Evolutionary conservation across 352 stramenopile species (phyloP).

Genomic region (Phytophthora cajani): DNA sequence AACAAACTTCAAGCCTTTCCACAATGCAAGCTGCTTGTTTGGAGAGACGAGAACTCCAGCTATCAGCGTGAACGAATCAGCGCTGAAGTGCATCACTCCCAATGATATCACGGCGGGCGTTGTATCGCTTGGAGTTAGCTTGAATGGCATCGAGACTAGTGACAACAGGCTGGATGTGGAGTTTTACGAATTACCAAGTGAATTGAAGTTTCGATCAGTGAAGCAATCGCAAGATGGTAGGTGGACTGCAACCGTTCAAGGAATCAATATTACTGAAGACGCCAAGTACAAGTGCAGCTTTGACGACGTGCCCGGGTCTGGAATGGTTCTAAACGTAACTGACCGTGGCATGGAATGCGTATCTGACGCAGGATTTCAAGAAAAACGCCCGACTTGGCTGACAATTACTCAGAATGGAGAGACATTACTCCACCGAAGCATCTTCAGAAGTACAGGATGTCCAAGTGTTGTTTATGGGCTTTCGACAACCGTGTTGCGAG

Average conservation of each 20-base stretch:
- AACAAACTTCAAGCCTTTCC: constrained; percentile 47
- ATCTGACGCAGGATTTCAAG: neutral
- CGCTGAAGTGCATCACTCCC: constrained; percentile 43
- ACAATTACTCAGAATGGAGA: constrained; percentile 24
- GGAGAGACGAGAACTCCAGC: constrained; percentile 29
- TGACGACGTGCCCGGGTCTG: constrained; percentile 20
- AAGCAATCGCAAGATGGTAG: constrained; percentile 8
- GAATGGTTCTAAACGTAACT: constrained; percentile 22
- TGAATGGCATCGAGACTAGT: constrained; percentile 54
- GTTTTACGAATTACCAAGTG: constrained; percentile 19
- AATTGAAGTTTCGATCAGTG: constrained; percentile 18
- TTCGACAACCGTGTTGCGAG: constrained; percentile 19
- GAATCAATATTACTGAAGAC: constrained; percentile 12
- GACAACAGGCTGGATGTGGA: constrained; percentile 31
- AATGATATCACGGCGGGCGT: neutral
- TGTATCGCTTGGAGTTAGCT: constrained; percentile 35
- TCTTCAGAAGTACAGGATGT: constrained; percentile 24
- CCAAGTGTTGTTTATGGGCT: constrained; percentile 22
- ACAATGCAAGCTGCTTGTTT: constrained; percentile 45
- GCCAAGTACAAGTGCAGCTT: constrained; percentile 41
- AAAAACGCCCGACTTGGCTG: constrained; percentile 9
- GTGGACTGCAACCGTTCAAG: constrained; percentile 23
- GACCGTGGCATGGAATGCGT: constrained; percentile 25
- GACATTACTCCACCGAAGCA: constrained; percentile 20
- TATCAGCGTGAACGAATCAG: constrained; percentile 36